Evolutionary conservation across 2,329 filamentous ascomycete genomes (phyloP), one percentile per base, ranked within the genome.

Genomic region (Endoconidiophora laricicola): DNA sequence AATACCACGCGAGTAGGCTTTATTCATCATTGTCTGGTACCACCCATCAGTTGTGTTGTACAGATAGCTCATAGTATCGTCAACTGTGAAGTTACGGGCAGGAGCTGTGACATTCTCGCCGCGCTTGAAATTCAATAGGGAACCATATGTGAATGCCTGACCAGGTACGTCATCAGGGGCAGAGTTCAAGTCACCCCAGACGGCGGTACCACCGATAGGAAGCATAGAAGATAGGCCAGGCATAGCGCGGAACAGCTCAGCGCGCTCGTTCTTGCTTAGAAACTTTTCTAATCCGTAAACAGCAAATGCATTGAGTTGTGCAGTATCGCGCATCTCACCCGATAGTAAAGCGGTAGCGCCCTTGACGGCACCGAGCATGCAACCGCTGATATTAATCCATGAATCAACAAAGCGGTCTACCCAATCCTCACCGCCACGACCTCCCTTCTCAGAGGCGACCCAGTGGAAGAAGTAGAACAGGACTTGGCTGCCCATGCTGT

Each of bases 321-420:
- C 91, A 0, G 91, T 98, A 60, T 98, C 91, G 57, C 90, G 86
- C 91, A 98, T 98, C 65, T 98, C 91, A 26, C 91, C 91, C 0
- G 88, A 95, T 1, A 98, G 70, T 0, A 96, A 76, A 0, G 91
- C 90, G 0, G 91, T 85, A 36, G 96, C 68, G 52, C 84, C 90
- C 66, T 98, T 98, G 52, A 87, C 72, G 2, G 91, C 87, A 12
- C 91, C 91, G 4, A 98, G 79, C 90, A 98, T 95, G 65, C 90
- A 98, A 4, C 91, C 91, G 57, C 84, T 91, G 59, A 98, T 87
- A 62, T 98, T 98, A 69, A 98, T 93, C 88, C 93, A 98, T 2
- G 86, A 83, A 56, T 93, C 91, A 47, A 98, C 72, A 60, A 95
- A 76, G 16, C 74, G 75, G 53, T 98, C 88, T 0, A 98, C 90